Percentiles rank a stretch among this genome's conserved stretches.
Evolutionary conservation across 2,329 filamentous ascomycete species (phyloP).

Genomic region (Diplodia seriata): DNA sequence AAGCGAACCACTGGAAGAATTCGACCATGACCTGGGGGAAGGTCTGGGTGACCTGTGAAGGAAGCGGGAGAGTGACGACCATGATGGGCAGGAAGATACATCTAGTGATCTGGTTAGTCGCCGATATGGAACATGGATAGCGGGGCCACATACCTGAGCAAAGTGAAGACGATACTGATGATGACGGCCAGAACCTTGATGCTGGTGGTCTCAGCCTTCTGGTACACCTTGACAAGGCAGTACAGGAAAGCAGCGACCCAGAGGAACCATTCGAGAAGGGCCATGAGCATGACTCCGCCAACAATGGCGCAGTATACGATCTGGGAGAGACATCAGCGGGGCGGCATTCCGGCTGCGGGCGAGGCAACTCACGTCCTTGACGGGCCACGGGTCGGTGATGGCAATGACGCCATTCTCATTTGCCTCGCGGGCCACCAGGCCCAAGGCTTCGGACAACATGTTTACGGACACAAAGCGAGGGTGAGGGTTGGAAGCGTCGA

Average conservation of each 20-base stretch:
- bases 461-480: neutral
- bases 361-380: conserved; percentile 50
- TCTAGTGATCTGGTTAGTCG: conserved; percentile 55
- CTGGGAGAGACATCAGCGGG: conserved; percentile 45
- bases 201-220: conserved; percentile 88
- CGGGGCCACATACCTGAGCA: conserved; percentile 10
- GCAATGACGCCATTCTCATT: conserved; percentile 40
- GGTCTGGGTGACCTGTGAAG: conserved; percentile 70
- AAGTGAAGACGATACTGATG: conserved; percentile 72
- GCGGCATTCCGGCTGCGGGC: conserved; percentile 55
- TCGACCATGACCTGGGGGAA: conserved; percentile 74
- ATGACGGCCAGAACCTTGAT: conserved; percentile 78
- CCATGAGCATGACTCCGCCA: conserved; percentile 80
- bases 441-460: conserved; percentile 27
- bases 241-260: conserved; percentile 95
- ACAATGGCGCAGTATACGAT: conserved; percentile 59
- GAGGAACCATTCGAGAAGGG: conserved; percentile 89
- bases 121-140: neutral
- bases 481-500: neutral
- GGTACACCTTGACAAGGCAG: conserved; percentile 85
- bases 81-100: conserved; percentile 90
- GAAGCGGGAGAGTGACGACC: conserved; percentile 88
- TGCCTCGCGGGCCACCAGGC: conserved; percentile 37
- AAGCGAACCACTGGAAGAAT: conserved; percentile 91
- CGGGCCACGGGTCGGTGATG: conserved; percentile 49